Percentiles rank a stretch among this genome's conserved stretches.
Evolutionary conservation across 768 basidiomycete species (phyloP).

Genomic region (Leccinum subgranulosum): DNA sequence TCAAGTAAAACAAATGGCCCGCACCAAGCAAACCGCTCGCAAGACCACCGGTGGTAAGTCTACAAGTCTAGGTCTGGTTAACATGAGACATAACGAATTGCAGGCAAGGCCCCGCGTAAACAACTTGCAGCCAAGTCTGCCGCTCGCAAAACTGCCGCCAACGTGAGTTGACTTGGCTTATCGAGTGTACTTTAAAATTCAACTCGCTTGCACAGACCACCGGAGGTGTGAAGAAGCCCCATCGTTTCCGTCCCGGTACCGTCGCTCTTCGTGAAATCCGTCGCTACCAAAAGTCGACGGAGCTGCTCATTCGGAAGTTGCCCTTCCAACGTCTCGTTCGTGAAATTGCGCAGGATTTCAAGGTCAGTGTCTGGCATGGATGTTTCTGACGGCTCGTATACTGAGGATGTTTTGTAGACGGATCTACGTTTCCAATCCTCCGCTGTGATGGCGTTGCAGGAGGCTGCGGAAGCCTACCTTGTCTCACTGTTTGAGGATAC

Average conservation of each 20-base stretch:
- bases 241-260: conserved; percentile 80
- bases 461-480: not conserved
- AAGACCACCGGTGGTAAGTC: conserved; percentile 76
- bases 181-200: not conserved
- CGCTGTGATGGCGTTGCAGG: conserved; percentile 79
- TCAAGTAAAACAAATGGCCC: conserved; percentile 52
- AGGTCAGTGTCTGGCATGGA: not conserved
- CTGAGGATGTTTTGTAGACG: conserved; percentile 39
- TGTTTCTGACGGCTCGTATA: not conserved
- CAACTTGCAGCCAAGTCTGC: conserved; percentile 66
- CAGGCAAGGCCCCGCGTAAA: conserved; percentile 69
- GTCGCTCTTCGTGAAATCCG: conserved; percentile 89
- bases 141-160: conserved; percentile 42
- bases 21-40: conserved; percentile 78
- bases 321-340: conserved; percentile 33
- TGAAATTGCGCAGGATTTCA: not conserved
- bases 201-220: conserved; percentile 42
- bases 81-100: not conserved
- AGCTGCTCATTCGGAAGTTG: conserved; percentile 82
- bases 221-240: conserved; percentile 93
- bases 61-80: not conserved
- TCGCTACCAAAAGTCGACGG: conserved; percentile 86
- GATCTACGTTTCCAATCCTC: conserved; percentile 90
- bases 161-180: conserved; percentile 34
- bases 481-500: not conserved